These are phyloP conservation scores for Dipodascopsis tothii DNA, from an alignment of 805 yeast species.

Conservation along the genomic window DNA sequence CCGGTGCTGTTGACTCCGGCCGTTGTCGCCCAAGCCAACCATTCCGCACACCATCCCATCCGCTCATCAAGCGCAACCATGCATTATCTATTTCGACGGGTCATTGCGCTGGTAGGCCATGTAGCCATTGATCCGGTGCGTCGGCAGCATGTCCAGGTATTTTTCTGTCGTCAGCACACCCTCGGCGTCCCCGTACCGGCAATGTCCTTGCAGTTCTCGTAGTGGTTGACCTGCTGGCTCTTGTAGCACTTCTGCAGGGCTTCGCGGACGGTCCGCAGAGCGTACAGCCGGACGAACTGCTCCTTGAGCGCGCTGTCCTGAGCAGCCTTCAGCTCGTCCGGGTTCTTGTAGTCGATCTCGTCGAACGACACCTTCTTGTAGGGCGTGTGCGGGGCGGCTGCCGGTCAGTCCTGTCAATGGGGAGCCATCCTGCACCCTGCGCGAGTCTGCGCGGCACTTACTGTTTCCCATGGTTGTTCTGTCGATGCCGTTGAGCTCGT, in stretches of 20 bases:
- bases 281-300: slow-evolving; percentile 66
- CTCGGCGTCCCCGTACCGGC: slow-evolving; percentile 43
- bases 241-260: slow-evolving; percentile 68
- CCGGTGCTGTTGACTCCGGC: too few species aligned
- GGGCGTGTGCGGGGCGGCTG: background rate
- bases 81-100: slow-evolving; percentile 70
- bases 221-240: slow-evolving; percentile 56
- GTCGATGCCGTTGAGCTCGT: too few species aligned
- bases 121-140: slow-evolving; percentile 61
- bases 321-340: slow-evolving; percentile 57
- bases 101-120: slow-evolving; percentile 85
- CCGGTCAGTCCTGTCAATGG: background rate
- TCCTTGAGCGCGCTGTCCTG: slow-evolving; percentile 71
- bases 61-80: too few species aligned
- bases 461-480: too few species aligned
- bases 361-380: slow-evolving; percentile 58
- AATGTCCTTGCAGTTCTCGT: slow-evolving; percentile 72
- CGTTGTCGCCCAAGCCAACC: too few species aligned
- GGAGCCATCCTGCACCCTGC: too few species aligned
- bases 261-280: slow-evolving; percentile 55
- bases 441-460: too few species aligned
- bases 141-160: slow-evolving; percentile 68
- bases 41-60: too few species aligned
- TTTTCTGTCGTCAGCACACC: slow-evolving; percentile 27
- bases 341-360: slow-evolving; percentile 67